Percentiles rank a stretch among this genome's conserved stretches.
Evolutionary conservation across 208 protist genomes (phyloP).

Genomic region (Tritrichomonas musculus): DNA sequence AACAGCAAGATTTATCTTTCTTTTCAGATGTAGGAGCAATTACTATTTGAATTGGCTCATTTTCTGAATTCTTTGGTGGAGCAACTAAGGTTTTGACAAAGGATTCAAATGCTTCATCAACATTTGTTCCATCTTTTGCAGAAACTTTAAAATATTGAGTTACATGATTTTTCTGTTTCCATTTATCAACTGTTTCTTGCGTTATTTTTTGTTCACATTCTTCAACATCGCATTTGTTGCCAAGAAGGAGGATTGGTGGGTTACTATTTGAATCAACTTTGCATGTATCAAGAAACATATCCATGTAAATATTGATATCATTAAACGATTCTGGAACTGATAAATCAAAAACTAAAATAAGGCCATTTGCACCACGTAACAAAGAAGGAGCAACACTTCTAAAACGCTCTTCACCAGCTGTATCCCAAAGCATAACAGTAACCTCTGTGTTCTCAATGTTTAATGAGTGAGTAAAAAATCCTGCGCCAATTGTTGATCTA

Average conservation of each 20-base stretch:
- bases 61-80: not conserved
- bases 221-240: conserved; percentile 23
- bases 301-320: conserved; percentile 3
- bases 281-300: conserved; percentile 12
- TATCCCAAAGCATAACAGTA: conserved; percentile 20
- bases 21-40: not conserved
- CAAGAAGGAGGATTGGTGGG: not conserved
- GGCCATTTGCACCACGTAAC: not conserved
- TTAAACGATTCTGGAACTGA: not conserved
- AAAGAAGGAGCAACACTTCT: not conserved
- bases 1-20: not conserved
- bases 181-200: not conserved
- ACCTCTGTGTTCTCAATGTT: not conserved
- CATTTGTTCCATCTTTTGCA: not conserved
- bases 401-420: conserved; percentile 10
- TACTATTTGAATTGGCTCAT: conserved; percentile 26
- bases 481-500: conserved; percentile 3
- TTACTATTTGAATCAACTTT: not conserved
- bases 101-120: conserved; percentile 15
- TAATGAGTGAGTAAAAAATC: conserved; percentile 18
- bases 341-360: not conserved
- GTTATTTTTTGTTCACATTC: not conserved
- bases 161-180: not conserved
- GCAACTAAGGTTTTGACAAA: not conserved
- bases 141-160: not conserved